Conservation (phyloP, 768 basidiomycete genomes). For the Suillus clintonianus region DNA sequence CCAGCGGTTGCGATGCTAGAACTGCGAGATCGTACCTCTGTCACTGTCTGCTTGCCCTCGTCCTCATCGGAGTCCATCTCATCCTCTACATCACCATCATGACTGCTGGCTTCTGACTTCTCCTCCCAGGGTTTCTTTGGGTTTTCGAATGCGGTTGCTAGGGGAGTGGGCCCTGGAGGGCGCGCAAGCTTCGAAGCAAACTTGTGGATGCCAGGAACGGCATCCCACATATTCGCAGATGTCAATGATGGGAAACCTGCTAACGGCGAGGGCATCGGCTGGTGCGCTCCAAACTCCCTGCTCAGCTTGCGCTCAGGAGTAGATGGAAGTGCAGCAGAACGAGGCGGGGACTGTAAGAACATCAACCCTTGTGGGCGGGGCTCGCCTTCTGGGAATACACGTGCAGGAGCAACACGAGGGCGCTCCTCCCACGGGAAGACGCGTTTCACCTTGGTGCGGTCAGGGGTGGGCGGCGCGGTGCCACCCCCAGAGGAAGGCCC, state of each 20-base stretch:
- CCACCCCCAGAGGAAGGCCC: constrained; percentile 41
- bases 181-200: constrained; percentile 66
- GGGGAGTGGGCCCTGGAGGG: constrained; percentile 42
- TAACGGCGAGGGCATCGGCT: constrained; percentile 35
- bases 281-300: constrained; percentile 10
- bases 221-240: constrained; percentile 87
- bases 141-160: constrained; percentile 53
- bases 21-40: constrained; percentile 37
- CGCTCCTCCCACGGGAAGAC: constrained; percentile 97
- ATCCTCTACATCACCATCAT: constrained; percentile 83
- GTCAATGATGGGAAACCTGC: constrained; percentile 58
- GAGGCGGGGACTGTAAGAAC: constrained; percentile 28
- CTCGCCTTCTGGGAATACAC: constrained; percentile 73
- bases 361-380: constrained; percentile 46
- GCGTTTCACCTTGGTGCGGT: constrained; percentile 67
- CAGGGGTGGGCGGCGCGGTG: constrained; percentile 56
- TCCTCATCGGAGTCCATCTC: constrained; percentile 56
- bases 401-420: constrained; percentile 63
- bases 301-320: constrained; percentile 24
- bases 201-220: constrained; percentile 73
- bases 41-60: constrained; percentile 28
- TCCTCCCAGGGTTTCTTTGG: constrained; percentile 40
- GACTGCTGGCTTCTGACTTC: constrained; percentile 65
- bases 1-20: constrained; percentile 24
- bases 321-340: constrained; percentile 35